phyloP scores from a whole-genome alignment of 169 alveolate species.

The Plasmodium sp. region DNA sequence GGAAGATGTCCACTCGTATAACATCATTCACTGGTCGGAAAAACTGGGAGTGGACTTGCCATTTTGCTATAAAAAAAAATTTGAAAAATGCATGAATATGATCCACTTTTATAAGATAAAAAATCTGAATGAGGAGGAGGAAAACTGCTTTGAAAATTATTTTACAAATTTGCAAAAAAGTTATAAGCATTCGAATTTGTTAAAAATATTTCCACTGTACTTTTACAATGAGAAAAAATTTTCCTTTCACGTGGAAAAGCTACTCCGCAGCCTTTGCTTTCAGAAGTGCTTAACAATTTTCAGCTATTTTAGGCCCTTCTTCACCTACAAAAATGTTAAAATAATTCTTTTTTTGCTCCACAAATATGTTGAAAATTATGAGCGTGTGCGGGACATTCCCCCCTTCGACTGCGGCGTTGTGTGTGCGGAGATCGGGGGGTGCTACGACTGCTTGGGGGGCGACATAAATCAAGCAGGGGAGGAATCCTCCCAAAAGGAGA shows the following conservation, averaged over 20 bases:
- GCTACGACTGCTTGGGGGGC: not conserved
- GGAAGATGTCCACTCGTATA: not conserved
- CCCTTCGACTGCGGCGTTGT: not conserved
- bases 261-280: slow-evolving; percentile 50
- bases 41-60: slow-evolving; percentile 32
- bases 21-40: slow-evolving; percentile 40
- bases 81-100: slow-evolving; percentile 55
- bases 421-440: not conserved
- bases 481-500: not conserved
- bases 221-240: slow-evolving; percentile 59
- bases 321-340: slow-evolving; percentile 38
- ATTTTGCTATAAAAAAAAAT: slow-evolving; percentile 15
- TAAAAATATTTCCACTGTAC: slow-evolving; percentile 59
- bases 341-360: slow-evolving; percentile 59
- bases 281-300: slow-evolving; percentile 57
- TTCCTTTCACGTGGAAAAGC: slow-evolving; percentile 33
- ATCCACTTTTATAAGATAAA: slow-evolving; percentile 50
- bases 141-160: slow-evolving; percentile 36
- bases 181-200: slow-evolving; percentile 42
- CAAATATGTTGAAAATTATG: slow-evolving; percentile 47
- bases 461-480: not conserved
- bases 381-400: not conserved
- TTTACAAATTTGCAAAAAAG: slow-evolving; percentile 43
- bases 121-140: slow-evolving; percentile 55
- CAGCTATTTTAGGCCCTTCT: slow-evolving; percentile 34